Evolutionary conservation across 495 filamentous ascomycete genomes (phyloP), one percentile per base, ranked within the genome.

Genomic region (Penicillium salamii): DNA sequence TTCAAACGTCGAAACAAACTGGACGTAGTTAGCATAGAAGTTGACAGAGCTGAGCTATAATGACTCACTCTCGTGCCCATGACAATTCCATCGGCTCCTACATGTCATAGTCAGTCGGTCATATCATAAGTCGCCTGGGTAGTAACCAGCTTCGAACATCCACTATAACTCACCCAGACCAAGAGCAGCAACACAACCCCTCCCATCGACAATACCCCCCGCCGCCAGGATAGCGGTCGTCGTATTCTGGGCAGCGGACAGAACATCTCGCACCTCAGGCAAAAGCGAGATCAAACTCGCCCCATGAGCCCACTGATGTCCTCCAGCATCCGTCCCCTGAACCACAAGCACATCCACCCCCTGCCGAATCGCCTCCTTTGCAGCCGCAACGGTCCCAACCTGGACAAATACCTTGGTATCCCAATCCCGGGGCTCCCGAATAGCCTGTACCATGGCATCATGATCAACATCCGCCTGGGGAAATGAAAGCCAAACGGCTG

Each of bases 261-360:
- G 18, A 1, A 84, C 74, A 54, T 87, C 83, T 18, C 82, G 80
- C 6, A 86, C 82, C 2, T 83, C 78, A 1, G 84, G 84, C 24
- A 85, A 42, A 13, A 85, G 58, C 8, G 67, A 77, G 21, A 88
- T 64, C 31, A 88, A 66, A 46, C 75, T 80, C 28, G 68, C 78
- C 11, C 80, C 77, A 23, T 85, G 78, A 19, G 83, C 79, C 31
- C 83, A 84, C 37, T 85, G 87, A 57, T 87, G 85, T 0, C 85
- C 84, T 3, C 83, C 84, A 1, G 81, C 83, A 66, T 87, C 83
- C 14, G 79, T 78, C 4, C 84, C 84, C 63, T 88, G 85, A 29
- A 82, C 74, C 50, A 86, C 89, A 9, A 91, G 73, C 52, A 87
- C 78, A 62, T 90, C 87, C 4, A 83, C 84, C 7, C 85, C 86